Evolutionary conservation across 805 yeast species (phyloP), one percentile per base, ranked within the genome.

Genomic region (Barnettozyma pratensis): DNA sequence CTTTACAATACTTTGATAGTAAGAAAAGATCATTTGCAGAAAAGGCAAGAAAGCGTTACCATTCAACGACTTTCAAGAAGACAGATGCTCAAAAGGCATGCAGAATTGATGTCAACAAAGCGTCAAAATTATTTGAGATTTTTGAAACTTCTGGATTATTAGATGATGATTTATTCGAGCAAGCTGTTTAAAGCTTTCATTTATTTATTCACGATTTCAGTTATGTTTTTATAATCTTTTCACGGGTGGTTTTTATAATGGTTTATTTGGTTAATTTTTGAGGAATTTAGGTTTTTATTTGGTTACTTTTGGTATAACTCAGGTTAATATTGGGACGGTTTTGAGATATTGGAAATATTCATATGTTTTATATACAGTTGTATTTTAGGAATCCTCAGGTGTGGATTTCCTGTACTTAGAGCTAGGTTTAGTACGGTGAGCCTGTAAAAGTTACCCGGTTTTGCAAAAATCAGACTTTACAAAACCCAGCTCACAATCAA

Each of bases 51-150:
- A 79, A 96, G 45, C 67, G 82, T 58, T 80, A 79, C 57, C 70
- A 73, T 44, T 84, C 83, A 30, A 72, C 82, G 62, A 92, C 94
- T 29, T 92, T 92, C 70, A 83, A 97, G 69, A 83, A 97, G 69
- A 94, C 98, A 0, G 99, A 92, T 68, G 96, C 97, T 7, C 98
- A 92, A 69, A 94, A 94, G 72, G 97, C 97, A 6, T 92, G 98
- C 66, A 80, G 96, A 54, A 91, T 94, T 56, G 98, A 94, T 67
- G 98, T 92, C 41, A 94, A 94, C 68, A 94, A 94, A 67, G 97
- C 97, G 2, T 85, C 95, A 43, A 78, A 97, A 56, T 72, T 92
- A 47, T 92, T 80, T 70, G 95, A 92, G 29, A 89, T 97, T 26
- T 94, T 81, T 63, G 96, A 92, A 65, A 81, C 80, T 64, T 92